Percentiles rank a stretch among this genome's conserved stretches.
Evolutionary conservation across 2,329 filamentous ascomycete genomes (phyloP).

Genomic region (Calcarisporium arbuscula): DNA sequence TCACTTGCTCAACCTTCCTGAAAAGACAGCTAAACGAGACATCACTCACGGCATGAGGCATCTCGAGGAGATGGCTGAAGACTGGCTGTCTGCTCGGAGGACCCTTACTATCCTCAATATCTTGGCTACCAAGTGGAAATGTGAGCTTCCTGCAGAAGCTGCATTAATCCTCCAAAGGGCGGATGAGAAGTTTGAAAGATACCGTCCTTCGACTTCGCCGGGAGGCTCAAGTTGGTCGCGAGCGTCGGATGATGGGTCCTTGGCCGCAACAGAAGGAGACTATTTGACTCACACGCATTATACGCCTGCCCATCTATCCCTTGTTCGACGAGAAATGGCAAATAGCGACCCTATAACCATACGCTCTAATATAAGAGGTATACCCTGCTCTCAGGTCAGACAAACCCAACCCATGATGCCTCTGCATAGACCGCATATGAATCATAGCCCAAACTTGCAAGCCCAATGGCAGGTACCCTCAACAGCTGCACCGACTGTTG

Average conservation of each 20-base stretch:
- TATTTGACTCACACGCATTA: slow-evolving; percentile 30
- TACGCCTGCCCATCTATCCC: slow-evolving; percentile 18
- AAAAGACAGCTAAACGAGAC: slow-evolving; percentile 84
- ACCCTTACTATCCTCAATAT: slow-evolving; percentile 81
- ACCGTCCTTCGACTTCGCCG: slow-evolving; percentile 55
- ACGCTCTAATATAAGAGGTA: slow-evolving; percentile 8
- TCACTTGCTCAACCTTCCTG: slow-evolving; percentile 85
- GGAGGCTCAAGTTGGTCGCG: slow-evolving; percentile 18
- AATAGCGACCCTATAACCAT: slow-evolving; percentile 9
- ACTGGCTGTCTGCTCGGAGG: slow-evolving; percentile 84
- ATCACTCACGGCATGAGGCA: slow-evolving; percentile 87
- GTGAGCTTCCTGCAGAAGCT: slow-evolving; percentile 81
- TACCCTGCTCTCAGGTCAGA: slow-evolving; percentile 1
- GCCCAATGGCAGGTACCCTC: slow-evolving; percentile 16
- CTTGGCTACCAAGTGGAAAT: slow-evolving; percentile 81
- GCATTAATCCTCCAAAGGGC: slow-evolving; percentile 67
- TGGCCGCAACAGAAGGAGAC: slow-evolving; percentile 18
- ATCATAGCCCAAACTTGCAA: slow-evolving; percentile 17
- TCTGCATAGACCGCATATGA: slow-evolving; percentile 14
- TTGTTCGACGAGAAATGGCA: slow-evolving; percentile 8
- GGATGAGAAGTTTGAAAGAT: slow-evolving; percentile 72
- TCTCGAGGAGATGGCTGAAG: slow-evolving; percentile 90
- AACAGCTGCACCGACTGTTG: slow-evolving; percentile 4
- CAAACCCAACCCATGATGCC: slow-evolving; percentile 12
- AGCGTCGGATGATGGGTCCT: slow-evolving; percentile 20